Percentiles rank a stretch among this genome's conserved stretches.
Evolutionary conservation across 345 rosid species (phyloP).

Genomic region (Acer saccharum): DNA sequence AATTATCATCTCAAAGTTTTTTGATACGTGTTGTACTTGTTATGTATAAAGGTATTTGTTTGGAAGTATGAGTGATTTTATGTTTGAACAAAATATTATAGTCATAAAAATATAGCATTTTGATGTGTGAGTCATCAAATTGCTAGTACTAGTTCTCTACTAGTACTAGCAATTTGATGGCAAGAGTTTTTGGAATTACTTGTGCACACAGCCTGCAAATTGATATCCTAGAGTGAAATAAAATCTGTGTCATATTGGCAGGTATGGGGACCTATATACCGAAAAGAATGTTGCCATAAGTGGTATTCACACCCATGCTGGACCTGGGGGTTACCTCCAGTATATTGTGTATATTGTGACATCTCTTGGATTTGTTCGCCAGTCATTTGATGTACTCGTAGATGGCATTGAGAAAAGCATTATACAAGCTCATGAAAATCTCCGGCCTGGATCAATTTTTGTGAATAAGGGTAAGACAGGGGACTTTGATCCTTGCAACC

Average conservation of each 20-base stretch:
- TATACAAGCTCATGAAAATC: conserved; percentile 88
- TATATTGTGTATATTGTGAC: conserved; percentile 84
- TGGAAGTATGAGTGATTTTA: conserved; percentile 1
- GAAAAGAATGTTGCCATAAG: conserved; percentile 90
- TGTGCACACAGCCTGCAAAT: neutral
- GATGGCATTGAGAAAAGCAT: conserved; percentile 94
- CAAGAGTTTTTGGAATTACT: neutral
- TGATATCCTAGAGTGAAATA: neutral
- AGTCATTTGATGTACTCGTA: conserved; percentile 91
- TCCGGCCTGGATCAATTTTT: conserved; percentile 78
- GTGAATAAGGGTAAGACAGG: conserved; percentile 64
- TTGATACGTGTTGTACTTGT: neutral
- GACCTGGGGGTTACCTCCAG: conserved; percentile 98
- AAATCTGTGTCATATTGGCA: conserved; percentile 35
- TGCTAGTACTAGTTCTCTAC: neutral
- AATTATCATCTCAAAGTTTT: conserved; percentile 9
- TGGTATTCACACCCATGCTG: conserved; percentile 97
- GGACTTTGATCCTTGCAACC: conserved; percentile 8
- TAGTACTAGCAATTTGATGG: neutral
- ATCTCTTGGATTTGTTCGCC: conserved; percentile 92
- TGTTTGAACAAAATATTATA: neutral
- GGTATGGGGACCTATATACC: conserved; percentile 85
- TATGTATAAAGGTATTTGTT: neutral
- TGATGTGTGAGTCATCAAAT: neutral
- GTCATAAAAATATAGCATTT: conserved; percentile 2